Conservation (phyloP, 2,329 filamentous ascomycete species). For the Aspergillus quadrilineatus region DNA sequence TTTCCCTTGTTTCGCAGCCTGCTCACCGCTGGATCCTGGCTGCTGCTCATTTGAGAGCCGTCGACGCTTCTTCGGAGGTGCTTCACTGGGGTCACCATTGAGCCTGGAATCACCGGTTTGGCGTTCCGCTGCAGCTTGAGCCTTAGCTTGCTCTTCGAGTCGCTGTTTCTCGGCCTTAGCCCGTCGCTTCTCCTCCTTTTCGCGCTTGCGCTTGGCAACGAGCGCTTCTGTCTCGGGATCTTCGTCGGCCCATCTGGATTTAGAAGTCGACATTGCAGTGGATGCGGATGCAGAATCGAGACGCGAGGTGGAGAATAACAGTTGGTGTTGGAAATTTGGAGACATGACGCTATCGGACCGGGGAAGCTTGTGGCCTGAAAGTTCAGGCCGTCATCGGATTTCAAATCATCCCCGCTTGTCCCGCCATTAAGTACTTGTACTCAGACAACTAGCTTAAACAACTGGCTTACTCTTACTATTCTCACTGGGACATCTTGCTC, state of each 20-base stretch:
- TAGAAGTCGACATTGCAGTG: slow-evolving; percentile 55
- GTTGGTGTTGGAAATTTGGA: slow-evolving; percentile 12
- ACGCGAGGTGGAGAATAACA: background rate
- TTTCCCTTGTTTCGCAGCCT: slow-evolving; percentile 31
- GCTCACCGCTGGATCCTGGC: slow-evolving; percentile 19
- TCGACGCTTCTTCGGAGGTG: slow-evolving; percentile 57
- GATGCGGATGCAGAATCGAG: slow-evolving; percentile 17
- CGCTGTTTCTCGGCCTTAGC: slow-evolving; percentile 70
- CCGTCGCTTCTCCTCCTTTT: slow-evolving; percentile 87
- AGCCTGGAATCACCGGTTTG: slow-evolving; percentile 13
- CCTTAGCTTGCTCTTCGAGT: slow-evolving; percentile 32
- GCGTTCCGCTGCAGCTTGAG: slow-evolving; percentile 22
- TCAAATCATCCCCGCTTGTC: slow-evolving; percentile 24
- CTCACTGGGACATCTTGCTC: slow-evolving; percentile 9
- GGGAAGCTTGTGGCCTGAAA: slow-evolving; percentile 19
- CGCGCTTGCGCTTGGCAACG: slow-evolving; percentile 65
- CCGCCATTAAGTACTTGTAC: slow-evolving; percentile 19
- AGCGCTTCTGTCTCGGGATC: slow-evolving; percentile 76
- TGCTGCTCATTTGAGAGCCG: slow-evolving; percentile 59
- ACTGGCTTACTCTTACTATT: background rate
- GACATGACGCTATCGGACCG: slow-evolving; percentile 27
- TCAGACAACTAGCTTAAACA: background rate
- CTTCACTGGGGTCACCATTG: slow-evolving; percentile 30
- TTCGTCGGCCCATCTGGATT: slow-evolving; percentile 85
- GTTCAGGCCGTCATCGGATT: slow-evolving; percentile 17